Evolutionary conservation across 495 filamentous ascomycete genomes (phyloP), one percentile per base, ranked within the genome.

Genomic region (Aspergillus cavernicola): DNA sequence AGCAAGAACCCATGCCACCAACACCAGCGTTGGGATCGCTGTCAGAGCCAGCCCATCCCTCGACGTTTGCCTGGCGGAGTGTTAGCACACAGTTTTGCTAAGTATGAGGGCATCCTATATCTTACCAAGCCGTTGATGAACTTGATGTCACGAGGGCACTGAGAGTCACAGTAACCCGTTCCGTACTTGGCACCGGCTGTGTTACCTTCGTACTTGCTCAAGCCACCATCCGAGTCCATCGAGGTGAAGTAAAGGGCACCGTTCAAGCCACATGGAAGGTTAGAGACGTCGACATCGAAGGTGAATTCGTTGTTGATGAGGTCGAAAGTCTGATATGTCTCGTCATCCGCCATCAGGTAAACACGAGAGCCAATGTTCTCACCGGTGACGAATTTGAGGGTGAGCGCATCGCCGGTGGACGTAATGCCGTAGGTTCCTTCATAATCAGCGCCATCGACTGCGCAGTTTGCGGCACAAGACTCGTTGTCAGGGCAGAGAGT

Each of bases 151-250:
- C 70, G 70, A 1, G 79, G 78, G 61, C 85, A 89, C 64, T 88
- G 84, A 8, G 85, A 77, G 59, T 89, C 85, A 58, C 85, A 89
- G 64, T 89, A 89, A 0, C 85, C 85, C 0, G 85, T 85, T 31
- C 85, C 85, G 39, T 85, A 87, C 48, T 69, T 69, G 10, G 85
- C 85, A 48, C 85, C 85, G 12, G 84, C 85, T 33, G 73, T 78
- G 69, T 89, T 89, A 31, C 68, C 57, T 3, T 68, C 57, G 53
- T 73, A 73, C 28, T 70, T 66, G 18, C 68, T 50, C 50, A 77
- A 64, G 15, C 80, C 84, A 56, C 85, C 85, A 48, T 77, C 76
- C 13, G 71, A 64, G 16, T 82, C 75, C 85, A 88, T 88, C 53
- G 79, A 71, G 10, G 74, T 70, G 15, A 88, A 72, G 61, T 88